Evolutionary conservation across 208 protist species (phyloP).

Genomic region (Acanthamoeba sp.): DNA sequence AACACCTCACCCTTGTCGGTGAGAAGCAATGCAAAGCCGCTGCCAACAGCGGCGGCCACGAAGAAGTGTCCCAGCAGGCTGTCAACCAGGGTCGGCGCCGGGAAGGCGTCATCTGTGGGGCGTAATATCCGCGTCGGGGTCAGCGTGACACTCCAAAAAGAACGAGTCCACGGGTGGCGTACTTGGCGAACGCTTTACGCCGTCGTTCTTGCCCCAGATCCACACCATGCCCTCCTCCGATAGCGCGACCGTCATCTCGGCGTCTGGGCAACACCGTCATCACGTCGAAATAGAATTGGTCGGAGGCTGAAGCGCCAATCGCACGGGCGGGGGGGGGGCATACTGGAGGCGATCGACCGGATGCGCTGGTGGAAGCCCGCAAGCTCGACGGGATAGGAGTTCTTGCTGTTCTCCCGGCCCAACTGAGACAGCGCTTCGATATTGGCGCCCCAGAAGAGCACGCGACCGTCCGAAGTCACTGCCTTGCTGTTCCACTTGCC

Average conservation of each 20-base stretch:
- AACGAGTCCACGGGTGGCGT: background rate
- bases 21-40: background rate
- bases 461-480: background rate
- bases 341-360: background rate
- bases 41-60: background rate
- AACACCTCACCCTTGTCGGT: constrained; percentile 1
- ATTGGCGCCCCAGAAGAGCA: background rate
- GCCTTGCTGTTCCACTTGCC: background rate
- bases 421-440: background rate
- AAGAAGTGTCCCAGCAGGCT: background rate
- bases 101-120: background rate
- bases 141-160: too few relatives aligned
- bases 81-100: background rate
- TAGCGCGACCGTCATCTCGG: background rate
- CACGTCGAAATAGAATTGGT: too few relatives aligned
- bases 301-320: background rate
- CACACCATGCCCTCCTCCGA: constrained; percentile 41
- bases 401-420: background rate
- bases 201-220: background rate
- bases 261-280: background rate
- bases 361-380: background rate
- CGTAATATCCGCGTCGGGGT: background rate
- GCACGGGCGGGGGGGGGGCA: background rate
- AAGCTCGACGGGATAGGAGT: background rate
- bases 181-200: background rate